Percentiles rank a stretch among this genome's conserved stretches.
Evolutionary conservation across 2,329 filamentous ascomycete genomes (phyloP).

Genomic region (Parafenestella ontariensis): DNA sequence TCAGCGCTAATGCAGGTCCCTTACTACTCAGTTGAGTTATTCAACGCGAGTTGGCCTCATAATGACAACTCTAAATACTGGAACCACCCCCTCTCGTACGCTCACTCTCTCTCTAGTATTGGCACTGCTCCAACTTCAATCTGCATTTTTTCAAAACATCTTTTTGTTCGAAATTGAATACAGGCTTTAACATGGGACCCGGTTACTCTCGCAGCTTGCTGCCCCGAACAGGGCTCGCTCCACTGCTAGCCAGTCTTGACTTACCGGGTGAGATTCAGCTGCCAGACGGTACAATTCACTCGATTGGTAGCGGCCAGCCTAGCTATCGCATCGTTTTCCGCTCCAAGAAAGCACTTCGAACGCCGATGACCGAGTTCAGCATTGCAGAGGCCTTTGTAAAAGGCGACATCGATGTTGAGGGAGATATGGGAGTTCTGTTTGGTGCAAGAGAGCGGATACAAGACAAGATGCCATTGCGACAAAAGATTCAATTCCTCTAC

Average conservation of each 20-base stretch:
- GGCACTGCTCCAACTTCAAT: background rate
- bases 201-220: constrained; percentile 3
- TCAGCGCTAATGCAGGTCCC: too few relatives aligned
- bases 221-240: constrained; percentile 11
- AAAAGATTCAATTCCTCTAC: constrained; percentile 11
- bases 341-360: constrained; percentile 9
- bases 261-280: constrained; percentile 9
- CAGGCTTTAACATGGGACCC: constrained; percentile 3
- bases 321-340: constrained; percentile 8
- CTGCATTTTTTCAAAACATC: background rate
- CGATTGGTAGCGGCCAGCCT: constrained; percentile 1
- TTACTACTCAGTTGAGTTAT: too few relatives aligned
- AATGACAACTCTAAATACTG: too few relatives aligned
- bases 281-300: constrained; percentile 5
- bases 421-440: constrained; percentile 7
- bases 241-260: constrained; percentile 11
- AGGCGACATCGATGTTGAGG: constrained; percentile 9
- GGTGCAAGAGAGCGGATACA: constrained; percentile 8
- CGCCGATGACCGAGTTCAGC: constrained; percentile 10
- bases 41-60: too few relatives aligned
- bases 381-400: constrained; percentile 13
- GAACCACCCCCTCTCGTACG: too few relatives aligned
- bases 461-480: constrained; percentile 8
- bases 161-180: background rate
- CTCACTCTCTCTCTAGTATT: background rate